These are phyloP conservation scores for Ajuga reptans DNA, from an alignment of 305 asterid species.

Conservation along the genomic window DNA sequence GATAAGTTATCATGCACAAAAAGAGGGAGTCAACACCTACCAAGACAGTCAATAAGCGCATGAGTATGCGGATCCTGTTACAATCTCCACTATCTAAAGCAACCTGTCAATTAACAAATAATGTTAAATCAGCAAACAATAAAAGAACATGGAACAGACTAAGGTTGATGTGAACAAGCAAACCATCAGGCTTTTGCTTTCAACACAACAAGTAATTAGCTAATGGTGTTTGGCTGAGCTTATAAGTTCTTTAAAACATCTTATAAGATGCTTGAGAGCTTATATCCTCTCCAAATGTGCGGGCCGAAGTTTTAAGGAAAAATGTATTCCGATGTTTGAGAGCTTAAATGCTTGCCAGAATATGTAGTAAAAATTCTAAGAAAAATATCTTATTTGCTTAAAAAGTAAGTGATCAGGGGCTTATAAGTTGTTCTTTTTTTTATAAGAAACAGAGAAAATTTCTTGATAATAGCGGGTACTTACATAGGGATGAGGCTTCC, in stretches of 20 bases:
- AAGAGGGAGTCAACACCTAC: slow-evolving; percentile 35
- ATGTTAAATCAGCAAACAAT: slow-evolving; percentile 5
- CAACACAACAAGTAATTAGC: background rate
- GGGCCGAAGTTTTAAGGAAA: background rate
- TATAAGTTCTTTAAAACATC: background rate
- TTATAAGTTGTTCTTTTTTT: too few species aligned
- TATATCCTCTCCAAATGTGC: background rate
- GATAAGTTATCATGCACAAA: slow-evolving; percentile 10
- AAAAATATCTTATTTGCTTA: too few species aligned
- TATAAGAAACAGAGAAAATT: too few species aligned
- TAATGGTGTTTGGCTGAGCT: background rate
- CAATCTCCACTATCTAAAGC: slow-evolving; percentile 66
- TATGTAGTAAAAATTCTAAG: too few species aligned
- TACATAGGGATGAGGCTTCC: too few species aligned
- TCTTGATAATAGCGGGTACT: too few species aligned
- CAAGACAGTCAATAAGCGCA: slow-evolving; percentile 85
- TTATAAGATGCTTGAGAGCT: background rate
- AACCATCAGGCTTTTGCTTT: background rate
- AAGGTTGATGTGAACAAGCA: background rate
- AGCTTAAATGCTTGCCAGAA: too few species aligned
- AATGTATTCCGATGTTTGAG: too few species aligned
- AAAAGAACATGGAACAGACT: background rate
- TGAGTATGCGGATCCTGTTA: slow-evolving; percentile 64
- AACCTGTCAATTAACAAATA: slow-evolving; percentile 39
- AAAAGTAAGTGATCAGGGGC: background rate